Evolutionary conservation across 768 basidiomycete genomes (phyloP).

Genomic region (Tulasnella calospora): DNA sequence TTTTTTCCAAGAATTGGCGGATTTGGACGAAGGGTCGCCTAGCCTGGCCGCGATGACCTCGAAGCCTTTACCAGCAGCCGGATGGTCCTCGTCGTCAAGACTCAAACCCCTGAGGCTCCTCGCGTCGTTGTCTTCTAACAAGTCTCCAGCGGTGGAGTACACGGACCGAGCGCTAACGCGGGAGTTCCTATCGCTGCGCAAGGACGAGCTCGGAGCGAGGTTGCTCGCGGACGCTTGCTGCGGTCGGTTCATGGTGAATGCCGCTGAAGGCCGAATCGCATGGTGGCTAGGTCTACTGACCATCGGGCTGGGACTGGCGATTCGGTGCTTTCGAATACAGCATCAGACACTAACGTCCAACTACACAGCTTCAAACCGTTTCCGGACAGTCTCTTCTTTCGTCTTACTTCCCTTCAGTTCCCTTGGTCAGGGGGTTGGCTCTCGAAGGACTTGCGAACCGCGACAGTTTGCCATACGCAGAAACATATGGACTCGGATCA

Average conservation of each 20-base stretch:
- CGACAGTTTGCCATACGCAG: conserved; percentile 66
- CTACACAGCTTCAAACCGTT: conserved; percentile 46
- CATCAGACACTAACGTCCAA: background rate
- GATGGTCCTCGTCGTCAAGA: background rate
- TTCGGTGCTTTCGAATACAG: too few species aligned
- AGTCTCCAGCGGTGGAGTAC: background rate
- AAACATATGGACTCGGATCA: conserved; percentile 55
- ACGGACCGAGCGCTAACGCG: background rate
- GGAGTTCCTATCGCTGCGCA: background rate
- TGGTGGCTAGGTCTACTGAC: background rate
- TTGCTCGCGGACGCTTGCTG: background rate
- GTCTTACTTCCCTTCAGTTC: conserved; percentile 59
- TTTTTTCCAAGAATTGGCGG: background rate
- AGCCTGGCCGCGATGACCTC: background rate
- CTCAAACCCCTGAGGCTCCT: background rate
- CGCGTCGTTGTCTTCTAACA: background rate
- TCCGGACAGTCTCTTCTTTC: conserved; percentile 52
- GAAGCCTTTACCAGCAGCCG: background rate
- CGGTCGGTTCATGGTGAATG: background rate
- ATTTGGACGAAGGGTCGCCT: background rate
- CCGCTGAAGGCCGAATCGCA: background rate
- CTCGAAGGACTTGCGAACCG: conserved; percentile 86
- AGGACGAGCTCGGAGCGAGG: background rate
- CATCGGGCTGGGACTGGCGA: background rate
- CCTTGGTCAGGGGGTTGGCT: conserved; percentile 54